A percentile compares a stretch with the other conserved stretches of the same genome.
These are phyloP conservation scores for Saccharomycopsis guyanensis DNA, from an alignment of 805 yeast genomes.

Conservation along the genomic window DNA sequence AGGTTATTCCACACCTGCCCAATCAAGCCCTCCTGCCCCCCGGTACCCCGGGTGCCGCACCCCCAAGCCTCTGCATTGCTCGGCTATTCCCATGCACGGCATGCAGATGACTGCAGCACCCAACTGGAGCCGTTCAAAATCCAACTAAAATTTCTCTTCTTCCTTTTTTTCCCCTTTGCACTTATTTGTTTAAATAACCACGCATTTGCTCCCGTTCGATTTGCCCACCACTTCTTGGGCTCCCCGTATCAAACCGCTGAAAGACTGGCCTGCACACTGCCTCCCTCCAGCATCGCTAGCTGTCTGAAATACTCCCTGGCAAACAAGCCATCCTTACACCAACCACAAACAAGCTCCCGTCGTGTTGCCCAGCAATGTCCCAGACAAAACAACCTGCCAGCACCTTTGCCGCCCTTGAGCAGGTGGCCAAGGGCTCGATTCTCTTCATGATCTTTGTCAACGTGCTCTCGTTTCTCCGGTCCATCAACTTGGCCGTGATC, in stretches of 20 bases:
- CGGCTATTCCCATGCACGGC: too few relatives aligned
- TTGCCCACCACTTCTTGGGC: neutral
- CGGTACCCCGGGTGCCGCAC: neutral
- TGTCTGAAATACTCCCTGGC: too few relatives aligned
- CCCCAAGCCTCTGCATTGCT: too few relatives aligned
- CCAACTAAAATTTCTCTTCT: neutral
- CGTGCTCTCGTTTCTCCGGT: constrained; percentile 3
- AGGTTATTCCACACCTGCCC: neutral
- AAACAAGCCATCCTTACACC: too few relatives aligned
- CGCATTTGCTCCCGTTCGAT: neutral
- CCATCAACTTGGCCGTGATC: constrained; percentile 6
- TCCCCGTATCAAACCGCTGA: neutral
- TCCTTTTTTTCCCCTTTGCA: neutral
- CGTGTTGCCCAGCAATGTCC: too few relatives aligned
- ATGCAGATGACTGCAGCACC: too few relatives aligned
- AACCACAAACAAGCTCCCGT: too few relatives aligned
- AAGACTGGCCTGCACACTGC: too few relatives aligned
- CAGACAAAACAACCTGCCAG: too few relatives aligned
- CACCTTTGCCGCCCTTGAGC: too few relatives aligned
- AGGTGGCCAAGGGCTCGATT: constrained; percentile 8
- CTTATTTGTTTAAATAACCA: neutral
- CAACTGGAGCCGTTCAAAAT: neutral
- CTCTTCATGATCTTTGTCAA: constrained; percentile 5
- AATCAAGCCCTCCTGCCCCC: neutral
- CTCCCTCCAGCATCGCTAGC: too few relatives aligned